These are phyloP conservation scores for Linum lewisii DNA, from an alignment of 345 rosid genomes.

Conservation along the genomic window DNA sequence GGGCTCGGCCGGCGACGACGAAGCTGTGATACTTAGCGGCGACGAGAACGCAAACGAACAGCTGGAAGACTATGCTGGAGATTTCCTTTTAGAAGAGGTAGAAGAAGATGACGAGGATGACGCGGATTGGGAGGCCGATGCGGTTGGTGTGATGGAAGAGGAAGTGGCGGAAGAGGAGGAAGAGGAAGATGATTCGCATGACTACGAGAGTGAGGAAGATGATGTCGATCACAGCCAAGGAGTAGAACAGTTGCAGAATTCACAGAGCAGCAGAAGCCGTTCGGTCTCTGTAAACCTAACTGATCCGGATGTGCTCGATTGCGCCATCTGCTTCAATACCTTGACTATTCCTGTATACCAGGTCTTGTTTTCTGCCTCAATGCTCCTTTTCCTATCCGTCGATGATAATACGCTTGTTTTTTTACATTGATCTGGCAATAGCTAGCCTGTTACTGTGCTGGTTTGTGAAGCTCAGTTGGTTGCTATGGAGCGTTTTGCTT, in stretches of 20 bases:
- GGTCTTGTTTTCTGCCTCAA: constrained; percentile 18
- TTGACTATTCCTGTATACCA: constrained; percentile 44
- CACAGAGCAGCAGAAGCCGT: constrained; percentile 15
- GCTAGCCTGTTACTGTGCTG: background rate
- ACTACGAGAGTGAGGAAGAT: background rate
- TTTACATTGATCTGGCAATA: background rate
- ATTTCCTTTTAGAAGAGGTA: background rate
- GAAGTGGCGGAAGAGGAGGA: constrained; percentile 4
- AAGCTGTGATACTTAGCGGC: background rate
- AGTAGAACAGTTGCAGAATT: background rate
- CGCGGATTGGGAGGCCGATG: constrained; percentile 1
- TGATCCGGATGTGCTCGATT: constrained; percentile 51
- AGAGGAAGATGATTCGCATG: constrained; percentile 2
- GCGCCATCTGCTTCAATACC: constrained; percentile 39
- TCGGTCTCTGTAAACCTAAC: constrained; percentile 24
- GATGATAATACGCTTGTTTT: background rate
- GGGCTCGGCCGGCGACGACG: background rate
- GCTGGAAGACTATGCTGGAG: background rate
- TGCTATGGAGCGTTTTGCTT: background rate
- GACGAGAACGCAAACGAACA: background rate
- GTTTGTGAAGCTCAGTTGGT: background rate
- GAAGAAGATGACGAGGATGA: constrained; percentile 2
- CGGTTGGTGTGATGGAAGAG: background rate
- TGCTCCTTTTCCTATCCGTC: background rate
- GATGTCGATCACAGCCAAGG: background rate